A percentile compares a stretch with the other conserved stretches of the same genome.
Evolutionary conservation across 2,329 filamentous ascomycete species (phyloP).

Genomic region (Epichloe sibirici): DNA sequence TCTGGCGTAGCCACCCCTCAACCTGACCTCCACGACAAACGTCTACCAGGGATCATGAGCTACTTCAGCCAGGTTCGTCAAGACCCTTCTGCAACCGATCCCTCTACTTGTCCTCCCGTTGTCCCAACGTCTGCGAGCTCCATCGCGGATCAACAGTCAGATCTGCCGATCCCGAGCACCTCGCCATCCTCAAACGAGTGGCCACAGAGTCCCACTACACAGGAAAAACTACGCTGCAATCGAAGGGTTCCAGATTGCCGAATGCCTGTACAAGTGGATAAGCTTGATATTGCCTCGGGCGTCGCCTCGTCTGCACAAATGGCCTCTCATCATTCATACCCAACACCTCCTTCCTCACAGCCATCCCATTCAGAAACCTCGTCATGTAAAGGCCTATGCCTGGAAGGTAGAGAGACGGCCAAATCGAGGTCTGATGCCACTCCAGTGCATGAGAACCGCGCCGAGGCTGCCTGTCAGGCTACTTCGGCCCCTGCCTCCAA

Average conservation of each 20-base stretch:
- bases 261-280: conserved; percentile 7
- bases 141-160: conserved; percentile 13
- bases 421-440: conserved; percentile 5
- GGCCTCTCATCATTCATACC: conserved; percentile 31
- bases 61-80: conserved; percentile 99
- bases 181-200: conserved; percentile 17
- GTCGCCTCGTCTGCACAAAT: conserved; percentile 12
- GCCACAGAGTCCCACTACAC: conserved; percentile 14
- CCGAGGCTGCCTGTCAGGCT: not conserved
- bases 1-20: conserved; percentile 88
- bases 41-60: conserved; percentile 89
- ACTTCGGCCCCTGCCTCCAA: not conserved
- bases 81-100: conserved; percentile 49
- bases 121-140: conserved; percentile 25
- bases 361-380: conserved; percentile 26
- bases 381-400: conserved; percentile 16
- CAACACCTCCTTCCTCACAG: conserved; percentile 45
- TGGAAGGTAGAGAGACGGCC: conserved; percentile 13
- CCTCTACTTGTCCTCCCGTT: conserved; percentile 21
- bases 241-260: conserved; percentile 7
- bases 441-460: not conserved
- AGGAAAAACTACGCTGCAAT: conserved; percentile 16
- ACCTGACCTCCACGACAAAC: conserved; percentile 88
- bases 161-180: conserved; percentile 13
- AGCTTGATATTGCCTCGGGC: conserved; percentile 11